Evolutionary conservation across 2,329 filamentous ascomycete species (phyloP), one percentile per base, ranked within the genome.

Genomic region (Verticillium longisporum): DNA sequence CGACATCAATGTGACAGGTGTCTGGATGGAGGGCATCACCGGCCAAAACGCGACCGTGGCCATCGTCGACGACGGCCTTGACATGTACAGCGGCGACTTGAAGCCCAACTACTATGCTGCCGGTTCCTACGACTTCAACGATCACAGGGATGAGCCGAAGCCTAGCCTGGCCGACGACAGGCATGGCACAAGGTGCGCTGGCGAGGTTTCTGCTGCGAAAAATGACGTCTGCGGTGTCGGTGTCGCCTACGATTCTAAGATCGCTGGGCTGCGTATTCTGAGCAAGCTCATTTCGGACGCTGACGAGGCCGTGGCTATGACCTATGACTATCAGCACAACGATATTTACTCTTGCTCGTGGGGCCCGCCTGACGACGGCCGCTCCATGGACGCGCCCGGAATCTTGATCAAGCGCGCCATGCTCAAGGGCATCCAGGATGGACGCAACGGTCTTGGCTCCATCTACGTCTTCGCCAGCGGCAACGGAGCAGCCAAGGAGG

Each of bases 311-410:
- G 81, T 89, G 34, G 91, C 95, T 26, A 88, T 99, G 81, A 97
- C 96, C 75, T 98, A 94, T 77, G 90, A 89, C 64, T 95, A 87
- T 69, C 88, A 97, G 69, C 81, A 94, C 63, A 99, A 97, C 72
- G 87, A 97, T 63, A 98, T 99, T 62, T 99, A 97, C 77, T 99
- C 95, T 1, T 99, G 95, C 78, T 99, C 95, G 0, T 99, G 95
- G 95, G 95, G 95, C 0, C 95, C 95, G 10, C 91, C 92, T 0
- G 95, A 99, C 69, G 93, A 98, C 72, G 95, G 95, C 56, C 82
- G 83, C 63, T 92, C 92, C 31, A 99, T 99, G 95, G 94, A 98
- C 68, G 91, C 88, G 0, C 95, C 95, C 0, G 91, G 92, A 5
- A 85, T 96, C 60, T 80, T 99, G 21, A 97, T 99, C 69, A 86